These are phyloP conservation scores for Trichoderma lentiforme DNA, from an alignment of 2,329 filamentous ascomycete genomes.

Conservation along the genomic window DNA sequence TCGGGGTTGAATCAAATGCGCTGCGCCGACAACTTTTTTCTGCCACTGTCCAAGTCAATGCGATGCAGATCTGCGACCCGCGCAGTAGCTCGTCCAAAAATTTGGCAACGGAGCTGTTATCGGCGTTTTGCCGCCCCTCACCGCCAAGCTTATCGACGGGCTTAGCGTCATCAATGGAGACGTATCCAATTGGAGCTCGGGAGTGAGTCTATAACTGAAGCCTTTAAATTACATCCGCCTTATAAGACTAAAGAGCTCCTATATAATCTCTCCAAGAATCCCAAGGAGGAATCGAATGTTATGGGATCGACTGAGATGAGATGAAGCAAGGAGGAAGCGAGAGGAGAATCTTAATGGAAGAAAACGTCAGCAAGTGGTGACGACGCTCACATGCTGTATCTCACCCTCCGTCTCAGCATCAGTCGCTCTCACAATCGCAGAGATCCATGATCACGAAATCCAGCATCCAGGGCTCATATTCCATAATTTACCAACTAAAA, in stretches of 20 bases:
- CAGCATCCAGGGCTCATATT: neutral
- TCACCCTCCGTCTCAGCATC: conserved; percentile 14
- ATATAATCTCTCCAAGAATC: neutral
- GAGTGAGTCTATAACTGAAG: conserved; percentile 6
- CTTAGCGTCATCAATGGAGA: conserved; percentile 8
- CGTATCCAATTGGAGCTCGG: neutral
- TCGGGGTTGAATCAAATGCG: neutral
- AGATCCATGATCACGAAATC: neutral
- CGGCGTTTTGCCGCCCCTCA: conserved; percentile 36
- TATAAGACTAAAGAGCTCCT: neutral
- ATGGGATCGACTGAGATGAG: neutral
- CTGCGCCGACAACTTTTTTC: neutral
- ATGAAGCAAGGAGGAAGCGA: neutral
- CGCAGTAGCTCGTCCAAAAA: conserved; percentile 29
- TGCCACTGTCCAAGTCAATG: neutral
- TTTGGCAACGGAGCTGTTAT: conserved; percentile 36
- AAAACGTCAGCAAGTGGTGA: neutral
- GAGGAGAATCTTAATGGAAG: neutral
- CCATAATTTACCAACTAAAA: conserved; percentile 20
- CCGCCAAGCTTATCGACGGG: conserved; percentile 36
- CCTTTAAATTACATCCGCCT: neutral
- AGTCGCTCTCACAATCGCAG: neutral
- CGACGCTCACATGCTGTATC: neutral
- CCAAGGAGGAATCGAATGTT: neutral
- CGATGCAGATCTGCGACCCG: neutral